Conservation (phyloP, 2,329 filamentous ascomycete genomes). For the Ophiocordyceps sinensis region DNA sequence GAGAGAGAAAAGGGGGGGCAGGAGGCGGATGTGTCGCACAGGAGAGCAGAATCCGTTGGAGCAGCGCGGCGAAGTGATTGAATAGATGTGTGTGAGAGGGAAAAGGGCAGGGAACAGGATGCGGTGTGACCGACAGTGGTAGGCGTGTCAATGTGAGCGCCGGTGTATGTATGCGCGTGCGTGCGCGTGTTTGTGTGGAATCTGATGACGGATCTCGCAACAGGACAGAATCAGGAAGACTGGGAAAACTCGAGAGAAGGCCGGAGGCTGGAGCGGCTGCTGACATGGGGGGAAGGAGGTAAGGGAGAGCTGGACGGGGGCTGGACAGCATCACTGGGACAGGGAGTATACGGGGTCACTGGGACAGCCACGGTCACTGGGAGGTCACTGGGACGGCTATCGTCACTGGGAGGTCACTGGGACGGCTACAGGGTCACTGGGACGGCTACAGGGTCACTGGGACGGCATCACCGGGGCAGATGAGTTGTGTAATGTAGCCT, state of each 20-base stretch:
- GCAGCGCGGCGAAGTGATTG: not conserved
- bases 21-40: not conserved
- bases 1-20: not conserved
- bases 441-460: too few species aligned
- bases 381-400: too few species aligned
- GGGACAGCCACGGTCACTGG: too few species aligned
- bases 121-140: not conserved
- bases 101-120: not conserved
- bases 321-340: too few species aligned
- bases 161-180: not conserved
- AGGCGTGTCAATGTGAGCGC: not conserved
- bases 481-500: too few species aligned
- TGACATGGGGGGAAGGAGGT: not conserved
- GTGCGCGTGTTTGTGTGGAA: not conserved
- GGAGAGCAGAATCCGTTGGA: not conserved
- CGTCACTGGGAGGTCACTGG: too few species aligned
- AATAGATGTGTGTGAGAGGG: not conserved
- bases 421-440: too few species aligned
- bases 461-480: too few species aligned
- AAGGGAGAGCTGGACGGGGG: not conserved
- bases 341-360: too few species aligned
- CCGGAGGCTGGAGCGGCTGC: not conserved
- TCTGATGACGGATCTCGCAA: not conserved
- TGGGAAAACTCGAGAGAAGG: not conserved
- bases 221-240: not conserved